These are phyloP conservation scores for Coniella vitis DNA, from an alignment of 2,329 filamentous ascomycete genomes.

Conservation along the genomic window DNA sequence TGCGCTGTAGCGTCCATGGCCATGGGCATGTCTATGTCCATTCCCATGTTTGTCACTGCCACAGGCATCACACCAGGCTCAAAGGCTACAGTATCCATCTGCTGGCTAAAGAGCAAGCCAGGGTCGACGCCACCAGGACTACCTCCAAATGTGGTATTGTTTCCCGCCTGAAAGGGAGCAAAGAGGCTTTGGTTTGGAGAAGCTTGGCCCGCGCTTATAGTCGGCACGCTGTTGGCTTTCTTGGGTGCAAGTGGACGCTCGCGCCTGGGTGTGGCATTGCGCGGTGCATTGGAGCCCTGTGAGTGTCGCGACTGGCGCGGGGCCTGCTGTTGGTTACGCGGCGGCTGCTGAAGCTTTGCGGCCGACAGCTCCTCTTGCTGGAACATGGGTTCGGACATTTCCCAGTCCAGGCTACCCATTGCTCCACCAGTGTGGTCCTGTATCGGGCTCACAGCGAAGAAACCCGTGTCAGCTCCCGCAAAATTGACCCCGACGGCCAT, in stretches of 20 bases:
- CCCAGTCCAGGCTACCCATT: conserved; percentile 52
- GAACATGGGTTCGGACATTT: conserved; percentile 47
- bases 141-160: conserved; percentile 40
- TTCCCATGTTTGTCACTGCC: not conserved
- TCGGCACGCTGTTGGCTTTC: conserved; percentile 26
- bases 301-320: conserved; percentile 14
- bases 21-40: conserved; percentile 3
- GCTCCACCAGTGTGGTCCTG: conserved; percentile 31
- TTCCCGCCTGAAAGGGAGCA: conserved; percentile 36
- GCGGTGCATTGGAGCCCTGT: conserved; percentile 18
- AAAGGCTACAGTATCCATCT: conserved; percentile 41
- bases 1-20: conserved; percentile 8
- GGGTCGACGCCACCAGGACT: conserved; percentile 49
- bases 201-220: conserved; percentile 26
- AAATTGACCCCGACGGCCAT: conserved; percentile 33
- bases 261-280: conserved; percentile 29
- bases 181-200: conserved; percentile 22
- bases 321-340: conserved; percentile 18
- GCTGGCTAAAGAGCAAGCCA: conserved; percentile 47
- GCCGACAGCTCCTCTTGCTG: conserved; percentile 36
- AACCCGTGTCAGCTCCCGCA: conserved; percentile 32
- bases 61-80: conserved; percentile 22
- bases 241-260: conserved; percentile 46
- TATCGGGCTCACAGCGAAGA: conserved; percentile 34
- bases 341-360: conserved; percentile 23